Evolutionary conservation across 345 rosid genomes (phyloP).

Genomic region (Diplotaxis tenuifolia): DNA sequence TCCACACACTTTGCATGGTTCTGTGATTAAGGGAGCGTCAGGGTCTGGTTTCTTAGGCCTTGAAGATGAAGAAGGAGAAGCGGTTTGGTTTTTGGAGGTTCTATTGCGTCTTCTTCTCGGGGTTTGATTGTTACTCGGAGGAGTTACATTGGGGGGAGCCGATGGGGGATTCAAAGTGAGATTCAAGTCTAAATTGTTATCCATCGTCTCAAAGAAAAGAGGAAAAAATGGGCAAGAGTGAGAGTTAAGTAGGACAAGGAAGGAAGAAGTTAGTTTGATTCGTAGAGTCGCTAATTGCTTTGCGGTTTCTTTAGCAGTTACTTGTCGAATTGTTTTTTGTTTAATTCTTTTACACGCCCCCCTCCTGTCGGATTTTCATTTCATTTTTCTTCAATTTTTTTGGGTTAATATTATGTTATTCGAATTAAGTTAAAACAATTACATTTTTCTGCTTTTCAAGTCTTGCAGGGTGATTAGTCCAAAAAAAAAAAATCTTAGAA

Average conservation of each 20-base stretch:
- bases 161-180: constrained; percentile 24
- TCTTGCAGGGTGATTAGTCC: too few species aligned
- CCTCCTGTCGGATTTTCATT: neutral
- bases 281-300: constrained; percentile 5
- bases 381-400: neutral
- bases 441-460: neutral
- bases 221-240: constrained; percentile 27
- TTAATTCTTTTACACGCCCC: neutral
- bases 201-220: constrained; percentile 1
- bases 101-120: constrained; percentile 48
- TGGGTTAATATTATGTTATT: neutral
- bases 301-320: constrained; percentile 20
- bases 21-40: constrained; percentile 52
- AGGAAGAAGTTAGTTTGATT: constrained; percentile 13
- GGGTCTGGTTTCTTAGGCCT: constrained; percentile 53
- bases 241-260: constrained; percentile 36
- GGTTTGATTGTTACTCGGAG: constrained; percentile 27
- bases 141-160: neutral
- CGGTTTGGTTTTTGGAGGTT: constrained; percentile 23
- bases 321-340: constrained; percentile 13
- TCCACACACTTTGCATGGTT: constrained; percentile 78
- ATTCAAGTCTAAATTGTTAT: constrained; percentile 31
- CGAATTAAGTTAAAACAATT: neutral
- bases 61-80: constrained; percentile 4
- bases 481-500: too few species aligned